Conservation (phyloP, 2,329 filamentous ascomycete species). For the Trichoderma semiorbis region DNA sequence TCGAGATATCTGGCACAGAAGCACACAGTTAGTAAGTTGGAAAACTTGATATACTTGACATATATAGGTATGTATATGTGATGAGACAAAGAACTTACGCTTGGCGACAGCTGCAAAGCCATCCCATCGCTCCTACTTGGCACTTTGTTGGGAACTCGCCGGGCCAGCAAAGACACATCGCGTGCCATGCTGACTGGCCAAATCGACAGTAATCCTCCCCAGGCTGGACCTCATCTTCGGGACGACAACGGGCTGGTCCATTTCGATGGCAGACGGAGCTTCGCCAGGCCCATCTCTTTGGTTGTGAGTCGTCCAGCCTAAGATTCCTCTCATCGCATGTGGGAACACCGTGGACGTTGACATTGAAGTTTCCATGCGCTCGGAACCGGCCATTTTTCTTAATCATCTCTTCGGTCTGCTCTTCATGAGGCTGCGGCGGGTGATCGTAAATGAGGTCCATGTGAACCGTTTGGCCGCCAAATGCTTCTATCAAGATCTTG, state of each 20-base stretch:
- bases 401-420: not conserved
- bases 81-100: slow-evolving; percentile 22
- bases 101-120: slow-evolving; percentile 31
- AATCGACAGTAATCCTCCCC: slow-evolving; percentile 22
- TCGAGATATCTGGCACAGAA: slow-evolving; percentile 26
- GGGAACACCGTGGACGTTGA: not conserved
- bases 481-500: slow-evolving; percentile 27
- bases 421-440: not conserved
- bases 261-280: slow-evolving; percentile 28
- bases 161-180: slow-evolving; percentile 24
- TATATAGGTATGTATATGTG: not conserved
- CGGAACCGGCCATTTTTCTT: not conserved
- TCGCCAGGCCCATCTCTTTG: slow-evolving; percentile 27
- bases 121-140: slow-evolving; percentile 30
- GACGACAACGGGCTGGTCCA: not conserved
- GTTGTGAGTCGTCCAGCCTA: slow-evolving; percentile 8
- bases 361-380: slow-evolving; percentile 1
- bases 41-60: not conserved
- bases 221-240: slow-evolving; percentile 19
- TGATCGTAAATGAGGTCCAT: slow-evolving; percentile 26
- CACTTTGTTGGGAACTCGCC: slow-evolving; percentile 22
- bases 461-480: slow-evolving; percentile 25
- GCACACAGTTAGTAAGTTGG: not conserved
- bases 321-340: not conserved
- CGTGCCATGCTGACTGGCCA: slow-evolving; percentile 14